Evolutionary conservation across 306 rosid genomes (phyloP), one percentile per base, ranked within the genome.

Genomic region (Fragaria iinumae): DNA sequence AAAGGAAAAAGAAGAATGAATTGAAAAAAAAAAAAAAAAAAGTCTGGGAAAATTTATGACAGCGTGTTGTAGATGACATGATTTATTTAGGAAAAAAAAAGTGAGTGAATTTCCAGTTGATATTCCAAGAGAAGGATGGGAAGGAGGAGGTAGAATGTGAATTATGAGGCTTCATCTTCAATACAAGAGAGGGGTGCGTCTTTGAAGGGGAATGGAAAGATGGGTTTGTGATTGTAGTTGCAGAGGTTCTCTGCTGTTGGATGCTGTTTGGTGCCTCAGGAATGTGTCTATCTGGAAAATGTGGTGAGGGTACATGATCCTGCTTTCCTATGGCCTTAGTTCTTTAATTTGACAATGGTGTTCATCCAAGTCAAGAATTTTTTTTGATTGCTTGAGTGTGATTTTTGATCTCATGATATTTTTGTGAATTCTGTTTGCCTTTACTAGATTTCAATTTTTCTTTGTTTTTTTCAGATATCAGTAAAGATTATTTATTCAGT

Each of bases 181-280:
- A 82, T 72, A 12, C 84, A 52, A 73, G 73, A 79, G 91, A 78
- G 81, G 83, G 69, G 86, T 64, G 75, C 84, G 77, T 81, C 72
- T 77, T 76, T 77, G 79, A 83, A 87, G 89, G 73, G 85, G 78
- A 82, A 78, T 77, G 81, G 87, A 82, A 84, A 78, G 82, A 81
- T 74, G 83, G 80, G 86, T 88, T 75, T 85, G 84, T 81, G 85
- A 78, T 81, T 81, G 63, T 86, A 85, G 88, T 85, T 80, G 79
- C 84, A 80, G 83, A 82, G 86, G 84, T 87, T 87, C 75, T 73
- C 78, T 71, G 85, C 89, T 81, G 86, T 87, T 83, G 87, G 84
- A 86, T 84, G 89, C 60, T 86, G 84, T 79, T 60, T 84, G 85
- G 79, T 88, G 79, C 86, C 82, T 86, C 84, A 43, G 63, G 76